Percentiles rank a stretch among this genome's conserved stretches.
These are phyloP conservation scores for Euphrasia confusa DNA, from an alignment of 257 asterid species.

Conservation along the genomic window DNA sequence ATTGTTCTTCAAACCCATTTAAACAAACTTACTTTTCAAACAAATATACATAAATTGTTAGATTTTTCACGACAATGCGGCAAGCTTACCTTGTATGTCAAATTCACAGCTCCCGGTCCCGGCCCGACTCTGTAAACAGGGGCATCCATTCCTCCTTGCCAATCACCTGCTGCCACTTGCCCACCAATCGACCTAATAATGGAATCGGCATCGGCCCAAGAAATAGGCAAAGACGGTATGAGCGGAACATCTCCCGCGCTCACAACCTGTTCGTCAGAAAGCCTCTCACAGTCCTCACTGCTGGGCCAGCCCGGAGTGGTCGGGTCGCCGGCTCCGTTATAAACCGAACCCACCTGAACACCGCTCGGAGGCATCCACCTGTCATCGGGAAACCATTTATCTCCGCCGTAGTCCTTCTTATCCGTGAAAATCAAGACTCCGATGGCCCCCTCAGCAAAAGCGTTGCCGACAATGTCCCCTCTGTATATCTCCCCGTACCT, in stretches of 20 bases:
- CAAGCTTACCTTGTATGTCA: constrained; percentile 46
- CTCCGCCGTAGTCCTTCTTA: constrained; percentile 74
- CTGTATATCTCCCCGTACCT: constrained; percentile 70
- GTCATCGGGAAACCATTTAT: constrained; percentile 77
- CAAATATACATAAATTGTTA: too few species aligned
- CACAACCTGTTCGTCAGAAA: constrained; percentile 57
- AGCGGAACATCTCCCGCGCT: constrained; percentile 60
- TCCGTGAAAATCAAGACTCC: constrained; percentile 70
- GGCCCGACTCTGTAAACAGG: constrained; percentile 71
- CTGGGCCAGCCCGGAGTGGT: constrained; percentile 95
- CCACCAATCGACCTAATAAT: constrained; percentile 63
- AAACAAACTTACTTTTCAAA: too few species aligned
- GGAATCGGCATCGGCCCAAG: constrained; percentile 67
- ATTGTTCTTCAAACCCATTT: not conserved
- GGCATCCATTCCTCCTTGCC: constrained; percentile 81
- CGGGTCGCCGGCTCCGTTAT: constrained; percentile 67
- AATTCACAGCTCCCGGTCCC: constrained; percentile 68
- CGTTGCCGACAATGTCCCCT: constrained; percentile 76
- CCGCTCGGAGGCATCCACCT: constrained; percentile 93
- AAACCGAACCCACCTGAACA: constrained; percentile 75
- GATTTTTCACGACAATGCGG: too few species aligned
- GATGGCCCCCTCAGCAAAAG: constrained; percentile 55
- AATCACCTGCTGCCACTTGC: constrained; percentile 54
- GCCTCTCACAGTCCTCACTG: constrained; percentile 63
- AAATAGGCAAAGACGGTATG: constrained; percentile 76